Percentiles rank a stretch among this genome's conserved stretches.
These are phyloP conservation scores for Marasmius oreades DNA, from an alignment of 1,284 basidiomycete species.

Conservation along the genomic window DNA sequence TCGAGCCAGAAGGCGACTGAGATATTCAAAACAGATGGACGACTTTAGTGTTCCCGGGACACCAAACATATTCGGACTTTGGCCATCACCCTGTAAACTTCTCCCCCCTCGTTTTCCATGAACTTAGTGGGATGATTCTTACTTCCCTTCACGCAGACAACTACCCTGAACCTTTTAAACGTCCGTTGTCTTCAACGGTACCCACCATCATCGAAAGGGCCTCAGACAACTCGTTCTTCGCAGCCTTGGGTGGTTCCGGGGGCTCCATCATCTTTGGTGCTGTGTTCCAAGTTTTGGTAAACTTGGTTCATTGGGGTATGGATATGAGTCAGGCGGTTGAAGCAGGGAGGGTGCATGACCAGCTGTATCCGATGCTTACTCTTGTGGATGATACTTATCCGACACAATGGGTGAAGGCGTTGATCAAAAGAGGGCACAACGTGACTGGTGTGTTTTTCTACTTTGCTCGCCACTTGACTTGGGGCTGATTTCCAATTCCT, in stretches of 20 bases:
- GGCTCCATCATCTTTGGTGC: slow-evolving; percentile 84
- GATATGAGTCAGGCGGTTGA: slow-evolving; percentile 83
- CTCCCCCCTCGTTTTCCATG: slow-evolving; percentile 2
- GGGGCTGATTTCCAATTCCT: slow-evolving; percentile 8
- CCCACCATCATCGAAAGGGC: slow-evolving; percentile 77
- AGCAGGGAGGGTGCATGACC: slow-evolving; percentile 86
- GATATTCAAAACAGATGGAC: slow-evolving; percentile 58
- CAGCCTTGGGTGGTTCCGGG: slow-evolving; percentile 82
- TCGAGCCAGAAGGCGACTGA: not conserved
- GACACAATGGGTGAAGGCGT: slow-evolving; percentile 45
- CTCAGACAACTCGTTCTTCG: slow-evolving; percentile 64
- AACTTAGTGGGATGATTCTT: too few relatives aligned
- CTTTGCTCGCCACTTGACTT: not conserved
- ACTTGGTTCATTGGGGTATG: slow-evolving; percentile 77
- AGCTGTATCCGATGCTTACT: slow-evolving; percentile 70
- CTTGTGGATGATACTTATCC: slow-evolving; percentile 67
- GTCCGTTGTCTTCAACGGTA: slow-evolving; percentile 81
- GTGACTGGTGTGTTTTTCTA: slow-evolving; percentile 50
- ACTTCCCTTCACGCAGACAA: slow-evolving; percentile 52
- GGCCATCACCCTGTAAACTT: slow-evolving; percentile 75
- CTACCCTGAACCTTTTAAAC: slow-evolving; percentile 83
- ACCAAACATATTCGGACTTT: slow-evolving; percentile 82
- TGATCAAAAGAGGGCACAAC: slow-evolving; percentile 69
- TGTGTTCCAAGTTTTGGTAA: slow-evolving; percentile 79
- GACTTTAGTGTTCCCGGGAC: slow-evolving; percentile 84